Conservation (phyloP, 2,329 filamentous ascomycete species). For the Phyllosticta capitalensis region DNA sequence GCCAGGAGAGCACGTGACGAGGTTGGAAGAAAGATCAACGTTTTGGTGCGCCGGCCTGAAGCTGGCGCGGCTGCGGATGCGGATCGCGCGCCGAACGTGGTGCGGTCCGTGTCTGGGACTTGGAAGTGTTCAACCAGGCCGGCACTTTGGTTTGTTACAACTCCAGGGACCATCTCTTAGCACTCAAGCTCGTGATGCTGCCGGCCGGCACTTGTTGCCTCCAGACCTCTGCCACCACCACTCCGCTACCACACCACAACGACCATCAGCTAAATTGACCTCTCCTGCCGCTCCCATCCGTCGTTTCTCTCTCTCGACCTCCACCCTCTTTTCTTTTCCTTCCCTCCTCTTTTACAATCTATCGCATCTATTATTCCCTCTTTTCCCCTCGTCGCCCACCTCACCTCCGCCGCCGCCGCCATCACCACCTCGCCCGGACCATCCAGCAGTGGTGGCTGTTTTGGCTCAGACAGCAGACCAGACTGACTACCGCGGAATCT, state of each 20-base stretch:
- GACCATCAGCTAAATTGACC: constrained; percentile 3
- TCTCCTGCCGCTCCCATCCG: not conserved
- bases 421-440: not conserved
- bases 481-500: not conserved
- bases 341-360: not conserved
- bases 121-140: too few relatives aligned
- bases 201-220: too few relatives aligned
- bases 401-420: too few relatives aligned
- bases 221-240: too few relatives aligned
- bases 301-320: not conserved
- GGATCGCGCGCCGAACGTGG: not conserved
- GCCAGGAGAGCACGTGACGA: not conserved
- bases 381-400: not conserved
- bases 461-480: not conserved
- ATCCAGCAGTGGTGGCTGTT: not conserved
- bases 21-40: not conserved
- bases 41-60: not conserved
- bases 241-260: not conserved
- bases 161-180: too few relatives aligned
- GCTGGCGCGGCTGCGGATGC: not conserved
- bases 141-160: not conserved
- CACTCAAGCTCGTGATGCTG: too few relatives aligned
- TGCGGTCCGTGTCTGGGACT: not conserved
- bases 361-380: not conserved
- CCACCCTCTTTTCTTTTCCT: not conserved